A percentile compares a stretch with the other conserved stretches of the same genome.
phyloP scores from a whole-genome alignment of 306 rosid species.

The Pterocarpus santalinus region DNA sequence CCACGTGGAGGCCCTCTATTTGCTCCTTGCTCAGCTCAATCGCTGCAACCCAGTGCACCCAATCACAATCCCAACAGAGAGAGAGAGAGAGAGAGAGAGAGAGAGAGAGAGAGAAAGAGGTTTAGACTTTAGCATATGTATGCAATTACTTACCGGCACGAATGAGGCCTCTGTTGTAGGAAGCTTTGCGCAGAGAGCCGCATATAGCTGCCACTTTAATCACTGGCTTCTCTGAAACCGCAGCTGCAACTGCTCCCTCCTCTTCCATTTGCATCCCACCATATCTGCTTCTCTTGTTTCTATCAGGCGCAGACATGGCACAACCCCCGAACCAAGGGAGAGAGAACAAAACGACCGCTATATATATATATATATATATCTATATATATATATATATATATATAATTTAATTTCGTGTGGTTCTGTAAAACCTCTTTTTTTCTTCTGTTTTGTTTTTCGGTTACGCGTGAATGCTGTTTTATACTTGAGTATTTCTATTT shows the following conservation, averaged over 20 bases:
- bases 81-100: too few species aligned
- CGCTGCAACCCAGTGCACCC: conserved; percentile 47
- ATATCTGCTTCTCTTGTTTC: not conserved
- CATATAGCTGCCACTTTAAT: conserved; percentile 46
- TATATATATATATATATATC: too few species aligned
- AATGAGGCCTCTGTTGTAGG: conserved; percentile 51
- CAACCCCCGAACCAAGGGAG: not conserved
- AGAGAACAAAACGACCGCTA: not conserved
- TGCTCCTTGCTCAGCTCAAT: conserved; percentile 54
- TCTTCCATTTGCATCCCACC: not conserved
- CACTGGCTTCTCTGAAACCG: not conserved
- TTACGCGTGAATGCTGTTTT: too few species aligned
- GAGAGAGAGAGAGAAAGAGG: too few species aligned
- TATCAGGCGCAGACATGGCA: not conserved
- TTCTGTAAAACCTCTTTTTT: too few species aligned
- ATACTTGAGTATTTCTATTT: too few species aligned
- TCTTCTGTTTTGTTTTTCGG: too few species aligned
- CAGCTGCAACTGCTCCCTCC: not conserved
- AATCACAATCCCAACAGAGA: not conserved
- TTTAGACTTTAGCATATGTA: too few species aligned
- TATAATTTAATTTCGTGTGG: too few species aligned
- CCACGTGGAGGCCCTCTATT: conserved; percentile 58
- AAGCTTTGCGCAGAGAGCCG: conserved; percentile 51
- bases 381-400: too few species aligned
- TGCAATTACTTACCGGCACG: conserved; percentile 12